Base-by-base conservation (phyloP, 768 basidiomycete species). In the Trametes villosa region DNA sequence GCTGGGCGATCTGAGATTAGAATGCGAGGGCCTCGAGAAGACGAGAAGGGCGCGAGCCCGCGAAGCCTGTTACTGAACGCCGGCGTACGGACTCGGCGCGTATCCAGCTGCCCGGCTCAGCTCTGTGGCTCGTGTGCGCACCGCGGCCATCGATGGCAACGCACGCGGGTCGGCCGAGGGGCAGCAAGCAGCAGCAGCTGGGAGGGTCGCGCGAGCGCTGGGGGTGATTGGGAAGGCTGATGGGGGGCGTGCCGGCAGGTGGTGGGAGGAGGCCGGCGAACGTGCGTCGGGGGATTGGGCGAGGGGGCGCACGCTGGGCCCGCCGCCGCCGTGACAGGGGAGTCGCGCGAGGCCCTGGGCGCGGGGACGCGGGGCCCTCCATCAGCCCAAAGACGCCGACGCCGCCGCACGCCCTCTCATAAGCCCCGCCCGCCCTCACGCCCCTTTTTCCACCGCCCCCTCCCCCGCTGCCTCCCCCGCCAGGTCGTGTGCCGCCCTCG, bases 251-350 rank as follows among this genome's bases (percentile, higher is more conserved):
- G 50, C 40, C 52, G 65, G 62, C 49, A 53, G 51, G 59, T 62
- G 71, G 65, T 60, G 51, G 51, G 52, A 13, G 44, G 68, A 75
- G 22, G n/a, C 46, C 29, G 80, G 82, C 67, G 77, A 83, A 84
- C 83, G 83, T 84, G 81, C 81, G 83, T 79, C 75, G 65, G 57
- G 53, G 33, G 40, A 66, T 69, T 73, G 67, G 68, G 63, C 69
- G 49, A 33, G 50, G 34, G 46, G 31, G 54, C 49, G 50, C 47
- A n/a, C 55, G 33, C 36, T 4, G 17, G 1, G 36, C 31, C 57
- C 38, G 26, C 49, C 33, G 40, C 41, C 22, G 12, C 18, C n/a
- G n/a, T n/a, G n/a, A n/a, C n/a, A n/a, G n/a, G n/a, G n/a, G n/a
- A n/a, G n/a, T n/a, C n/a, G n/a, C n/a, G n/a, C n/a, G n/a, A n/a